Conservation (phyloP, 768 basidiomycete species). For the Kondoa subrosea region DNA sequence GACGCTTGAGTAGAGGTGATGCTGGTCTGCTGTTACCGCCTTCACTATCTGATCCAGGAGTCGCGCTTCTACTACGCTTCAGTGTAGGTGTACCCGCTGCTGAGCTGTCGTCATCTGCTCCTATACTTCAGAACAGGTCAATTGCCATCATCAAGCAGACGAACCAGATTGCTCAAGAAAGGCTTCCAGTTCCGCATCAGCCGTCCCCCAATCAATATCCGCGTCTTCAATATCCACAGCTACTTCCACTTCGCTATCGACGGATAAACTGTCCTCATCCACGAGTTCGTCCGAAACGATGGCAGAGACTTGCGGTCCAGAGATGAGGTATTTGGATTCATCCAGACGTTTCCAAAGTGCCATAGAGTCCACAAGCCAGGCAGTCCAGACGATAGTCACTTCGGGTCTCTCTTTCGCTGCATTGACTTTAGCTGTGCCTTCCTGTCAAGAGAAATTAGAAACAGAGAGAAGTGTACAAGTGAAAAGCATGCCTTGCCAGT, state of each 20-base stretch:
- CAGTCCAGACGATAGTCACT: constrained; percentile 67
- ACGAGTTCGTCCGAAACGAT: constrained; percentile 27
- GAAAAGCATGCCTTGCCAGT: constrained; percentile 69
- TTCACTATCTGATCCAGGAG: not conserved
- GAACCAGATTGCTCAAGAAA: constrained; percentile 40
- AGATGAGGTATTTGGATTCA: constrained; percentile 52
- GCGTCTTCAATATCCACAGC: constrained; percentile 37
- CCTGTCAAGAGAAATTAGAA: constrained; percentile 36
- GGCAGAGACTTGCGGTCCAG: constrained; percentile 7
- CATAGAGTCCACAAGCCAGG: constrained; percentile 78
- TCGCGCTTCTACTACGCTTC: constrained; percentile 2
- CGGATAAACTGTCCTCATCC: constrained; percentile 36
- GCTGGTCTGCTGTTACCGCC: not conserved
- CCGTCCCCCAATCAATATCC: constrained; percentile 54
- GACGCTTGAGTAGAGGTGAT: not conserved
- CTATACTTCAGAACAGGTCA: not conserved
- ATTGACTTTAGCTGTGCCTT: constrained; percentile 81
- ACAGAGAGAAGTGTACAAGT: no score
- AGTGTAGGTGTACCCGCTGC: not conserved
- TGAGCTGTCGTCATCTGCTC: constrained; percentile 2
- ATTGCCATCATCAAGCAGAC: not conserved
- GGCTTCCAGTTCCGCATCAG: constrained; percentile 72
- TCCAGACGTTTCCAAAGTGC: constrained; percentile 72
- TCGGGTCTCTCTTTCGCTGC: constrained; percentile 56
- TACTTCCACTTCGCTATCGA: constrained; percentile 31